Conservation (phyloP, 164 flowering plant species). For the Chimonanthus praecox region DNA sequence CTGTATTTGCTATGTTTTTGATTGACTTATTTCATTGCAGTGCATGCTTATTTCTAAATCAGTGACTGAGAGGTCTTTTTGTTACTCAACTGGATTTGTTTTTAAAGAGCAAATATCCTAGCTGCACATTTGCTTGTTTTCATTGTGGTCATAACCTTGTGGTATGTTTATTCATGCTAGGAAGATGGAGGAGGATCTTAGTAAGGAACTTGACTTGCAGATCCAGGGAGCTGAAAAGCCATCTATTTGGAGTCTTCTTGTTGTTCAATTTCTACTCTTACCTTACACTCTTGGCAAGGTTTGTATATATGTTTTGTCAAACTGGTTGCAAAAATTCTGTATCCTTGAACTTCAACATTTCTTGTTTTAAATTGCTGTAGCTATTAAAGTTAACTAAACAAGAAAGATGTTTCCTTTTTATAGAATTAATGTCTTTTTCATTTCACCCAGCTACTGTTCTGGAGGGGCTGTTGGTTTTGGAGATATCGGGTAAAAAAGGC, state of each 20-base stretch:
- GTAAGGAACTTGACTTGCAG: conserved; percentile 90
- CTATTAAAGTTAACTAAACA: background rate
- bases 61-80: background rate
- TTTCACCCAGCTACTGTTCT: conserved; percentile 56
- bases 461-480: conserved; percentile 83
- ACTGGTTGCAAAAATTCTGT: background rate
- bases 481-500: conserved; percentile 64
- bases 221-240: conserved; percentile 91
- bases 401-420: background rate
- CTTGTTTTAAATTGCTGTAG: conserved; percentile 4
- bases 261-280: conserved; percentile 59
- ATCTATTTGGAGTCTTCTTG: conserved; percentile 73
- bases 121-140: background rate
- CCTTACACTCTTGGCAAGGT: conserved; percentile 93
- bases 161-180: conserved; percentile 27
- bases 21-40: background rate
- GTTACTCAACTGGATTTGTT: background rate
- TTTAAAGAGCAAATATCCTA: background rate
- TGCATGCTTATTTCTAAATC: background rate
- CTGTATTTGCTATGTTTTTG: background rate
- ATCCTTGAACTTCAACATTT: background rate
- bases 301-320: conserved; percentile 2
- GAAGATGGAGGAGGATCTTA: conserved; percentile 66
- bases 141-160: background rate
- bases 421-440: background rate